Evolutionary conservation across 352 stramenopile genomes (phyloP), one percentile per base, ranked within the genome.

Genomic region (Globisporangium radiosum): DNA sequence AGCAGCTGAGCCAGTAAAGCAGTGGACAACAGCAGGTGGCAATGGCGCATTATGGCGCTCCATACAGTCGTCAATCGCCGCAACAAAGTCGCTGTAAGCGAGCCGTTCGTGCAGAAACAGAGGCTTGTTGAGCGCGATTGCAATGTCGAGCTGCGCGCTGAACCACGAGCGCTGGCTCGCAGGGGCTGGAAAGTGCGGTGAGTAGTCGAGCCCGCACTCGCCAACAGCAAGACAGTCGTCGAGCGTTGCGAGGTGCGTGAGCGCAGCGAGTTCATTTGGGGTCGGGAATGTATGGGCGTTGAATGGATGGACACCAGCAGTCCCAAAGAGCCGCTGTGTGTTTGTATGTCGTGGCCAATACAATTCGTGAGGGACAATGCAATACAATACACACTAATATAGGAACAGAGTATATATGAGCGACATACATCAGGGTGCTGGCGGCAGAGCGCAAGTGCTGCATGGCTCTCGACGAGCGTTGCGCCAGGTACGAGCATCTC

Each of bases 181-280:
- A 0, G 60, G 37, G 7, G 73, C 58, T 2, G 79, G 81, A 51
- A 93, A 91, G 17, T 59, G 66, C 0, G 77, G 75, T 15, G 71
- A 90, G 57, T 89, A 94, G 62, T 95, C 86, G 42, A 95, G 68
- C 0, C 86, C 86, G 47, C 79, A 93, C 70, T 95, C 86, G 37
- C 85, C 86, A 10, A 92, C 78, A 7, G 74, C 73, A 13, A 70
- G 52, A 9, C 87, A 72, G 0, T 74, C 66, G 0, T 75, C 44
- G 7, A 76, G 9, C n/a, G 63, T 38, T 0, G 83, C 60, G 0
- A 92, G 58, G 36, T 48, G 36, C 10, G 49, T 57, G 38, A 92
- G 62, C 5, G 38, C 58, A 7, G 54, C 33, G 6, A 88, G 59
- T 19, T 86, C 71, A n/a, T 68, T 47, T 8, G 61, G 5, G 1